phyloP scores from a whole-genome alignment of 2,329 filamentous ascomycete species.

The Venturia nashicola region DNA sequence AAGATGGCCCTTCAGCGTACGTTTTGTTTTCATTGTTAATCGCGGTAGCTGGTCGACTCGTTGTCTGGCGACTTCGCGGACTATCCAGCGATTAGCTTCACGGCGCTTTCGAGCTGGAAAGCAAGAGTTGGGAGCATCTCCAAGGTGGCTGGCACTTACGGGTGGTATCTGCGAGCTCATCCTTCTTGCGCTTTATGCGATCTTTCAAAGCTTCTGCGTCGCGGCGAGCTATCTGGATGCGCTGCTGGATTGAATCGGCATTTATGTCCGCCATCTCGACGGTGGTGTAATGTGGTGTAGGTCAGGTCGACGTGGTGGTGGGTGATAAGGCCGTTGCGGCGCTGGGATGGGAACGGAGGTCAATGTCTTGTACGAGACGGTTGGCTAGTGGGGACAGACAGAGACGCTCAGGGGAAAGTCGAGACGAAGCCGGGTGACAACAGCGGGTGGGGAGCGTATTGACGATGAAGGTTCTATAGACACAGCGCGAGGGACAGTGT shows the following conservation, averaged over 20 bases:
- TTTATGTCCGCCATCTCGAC: constrained; percentile 8
- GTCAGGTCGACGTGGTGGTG: neutral
- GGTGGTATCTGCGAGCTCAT: constrained; percentile 95
- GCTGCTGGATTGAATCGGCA: constrained; percentile 15
- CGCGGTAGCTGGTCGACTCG: constrained; percentile 85
- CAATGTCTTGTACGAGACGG: neutral
- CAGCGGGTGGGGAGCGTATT: neutral
- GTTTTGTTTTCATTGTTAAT: constrained; percentile 95
- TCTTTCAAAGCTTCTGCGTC: constrained; percentile 97
- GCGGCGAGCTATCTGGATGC: constrained; percentile 90
- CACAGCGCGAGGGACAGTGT: neutral
- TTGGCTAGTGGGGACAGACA: neutral
- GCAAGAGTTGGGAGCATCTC: neutral
- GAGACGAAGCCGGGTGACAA: neutral
- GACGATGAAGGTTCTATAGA: neutral
- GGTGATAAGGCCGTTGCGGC: neutral
- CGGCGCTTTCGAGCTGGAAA: neutral
- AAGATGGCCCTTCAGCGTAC: constrained; percentile 91
- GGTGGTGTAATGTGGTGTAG: neutral
- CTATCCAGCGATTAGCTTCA: constrained; percentile 33
- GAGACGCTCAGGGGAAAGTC: neutral
- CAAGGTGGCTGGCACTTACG: constrained; percentile 50
- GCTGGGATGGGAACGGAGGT: neutral
- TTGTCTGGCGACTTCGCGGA: constrained; percentile 83
- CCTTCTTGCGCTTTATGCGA: constrained; percentile 99